A percentile compares a stretch with the other conserved stretches of the same genome.
phyloP scores from a whole-genome alignment of 306 rosid species.

The Cercis canadensis region DNA sequence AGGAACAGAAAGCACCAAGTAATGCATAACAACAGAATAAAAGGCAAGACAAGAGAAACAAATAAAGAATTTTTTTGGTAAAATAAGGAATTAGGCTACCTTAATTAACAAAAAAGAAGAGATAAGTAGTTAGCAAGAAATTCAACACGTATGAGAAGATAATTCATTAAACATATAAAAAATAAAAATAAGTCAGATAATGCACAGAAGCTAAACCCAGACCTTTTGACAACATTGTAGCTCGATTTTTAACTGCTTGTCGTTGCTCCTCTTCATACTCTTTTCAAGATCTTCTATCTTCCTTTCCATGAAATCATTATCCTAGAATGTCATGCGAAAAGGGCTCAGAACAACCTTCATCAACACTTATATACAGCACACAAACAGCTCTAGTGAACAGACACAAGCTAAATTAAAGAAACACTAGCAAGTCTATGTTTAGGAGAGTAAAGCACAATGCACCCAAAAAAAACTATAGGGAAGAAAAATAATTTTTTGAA shows the following conservation, averaged over 20 bases:
- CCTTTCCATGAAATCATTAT: conserved; percentile 84
- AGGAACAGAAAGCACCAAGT: conserved; percentile 6
- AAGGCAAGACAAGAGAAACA: neutral
- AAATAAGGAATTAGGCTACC: too few relatives aligned
- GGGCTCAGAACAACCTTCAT: conserved; percentile 14
- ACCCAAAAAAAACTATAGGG: too few relatives aligned
- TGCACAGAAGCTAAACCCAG: conserved; percentile 26
- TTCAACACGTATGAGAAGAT: conserved; percentile 7
- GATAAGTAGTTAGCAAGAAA: conserved; percentile 3
- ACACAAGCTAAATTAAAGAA: too few relatives aligned
- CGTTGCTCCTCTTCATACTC: conserved; percentile 99
- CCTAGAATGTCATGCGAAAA: conserved; percentile 50
- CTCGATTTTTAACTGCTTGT: conserved; percentile 92
- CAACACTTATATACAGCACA: conserved; percentile 22
- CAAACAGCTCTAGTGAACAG: neutral
- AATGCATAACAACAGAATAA: neutral
- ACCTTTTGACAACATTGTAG: conserved; percentile 88
- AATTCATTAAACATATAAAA: conserved; percentile 12
- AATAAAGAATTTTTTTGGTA: too few relatives aligned
- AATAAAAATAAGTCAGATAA: conserved; percentile 1
- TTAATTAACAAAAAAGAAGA: neutral
- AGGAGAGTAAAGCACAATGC: too few relatives aligned
- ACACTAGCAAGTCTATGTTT: too few relatives aligned
- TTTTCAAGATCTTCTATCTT: conserved; percentile 89
- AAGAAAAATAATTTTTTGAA: too few relatives aligned